These are phyloP conservation scores for Haemoproteus tartakovskyi DNA, from an alignment of 169 alveolate genomes.

Conservation along the genomic window DNA sequence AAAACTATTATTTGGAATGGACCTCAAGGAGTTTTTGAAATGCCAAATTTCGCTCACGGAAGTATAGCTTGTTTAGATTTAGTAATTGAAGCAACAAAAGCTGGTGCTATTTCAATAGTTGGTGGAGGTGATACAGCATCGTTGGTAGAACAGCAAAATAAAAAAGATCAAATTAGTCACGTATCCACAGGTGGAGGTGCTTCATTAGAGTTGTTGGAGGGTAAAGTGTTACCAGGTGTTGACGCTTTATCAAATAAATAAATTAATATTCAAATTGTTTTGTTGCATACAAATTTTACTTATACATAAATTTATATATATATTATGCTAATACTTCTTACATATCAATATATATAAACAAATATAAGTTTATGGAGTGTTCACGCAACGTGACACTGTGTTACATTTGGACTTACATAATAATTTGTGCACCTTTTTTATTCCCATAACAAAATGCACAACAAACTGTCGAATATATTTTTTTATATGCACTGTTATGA, in stretches of 20 bases:
- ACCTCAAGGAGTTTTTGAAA: constrained; percentile 96
- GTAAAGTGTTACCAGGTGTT: constrained; percentile 96
- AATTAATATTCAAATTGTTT: too few species aligned
- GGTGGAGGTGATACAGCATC: constrained; percentile 97
- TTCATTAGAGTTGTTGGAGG: constrained; percentile 96
- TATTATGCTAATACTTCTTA: too few species aligned
- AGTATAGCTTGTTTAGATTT: constrained; percentile 83
- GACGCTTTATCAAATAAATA: constrained; percentile 81
- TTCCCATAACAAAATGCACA: too few species aligned
- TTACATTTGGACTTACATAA: too few species aligned
- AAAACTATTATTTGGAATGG: constrained; percentile 95
- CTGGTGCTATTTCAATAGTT: constrained; percentile 91
- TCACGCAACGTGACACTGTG: too few species aligned
- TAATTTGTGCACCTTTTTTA: too few species aligned
- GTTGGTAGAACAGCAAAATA: constrained; percentile 85
- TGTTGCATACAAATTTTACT: too few species aligned
- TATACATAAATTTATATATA: too few species aligned
- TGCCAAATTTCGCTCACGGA: constrained; percentile 90
- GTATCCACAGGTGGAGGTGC: constrained; percentile 99
- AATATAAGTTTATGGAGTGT: too few species aligned
- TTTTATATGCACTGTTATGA: too few species aligned
- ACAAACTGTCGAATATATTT: too few species aligned
- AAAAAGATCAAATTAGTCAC: constrained; percentile 88
- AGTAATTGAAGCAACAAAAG: constrained; percentile 89
- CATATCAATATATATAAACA: too few species aligned